Percentiles rank a stretch among this genome's conserved stretches.
Evolutionary conservation across 176 grass and related monocot genomes (phyloP).

Genomic region (Carex parvula): DNA sequence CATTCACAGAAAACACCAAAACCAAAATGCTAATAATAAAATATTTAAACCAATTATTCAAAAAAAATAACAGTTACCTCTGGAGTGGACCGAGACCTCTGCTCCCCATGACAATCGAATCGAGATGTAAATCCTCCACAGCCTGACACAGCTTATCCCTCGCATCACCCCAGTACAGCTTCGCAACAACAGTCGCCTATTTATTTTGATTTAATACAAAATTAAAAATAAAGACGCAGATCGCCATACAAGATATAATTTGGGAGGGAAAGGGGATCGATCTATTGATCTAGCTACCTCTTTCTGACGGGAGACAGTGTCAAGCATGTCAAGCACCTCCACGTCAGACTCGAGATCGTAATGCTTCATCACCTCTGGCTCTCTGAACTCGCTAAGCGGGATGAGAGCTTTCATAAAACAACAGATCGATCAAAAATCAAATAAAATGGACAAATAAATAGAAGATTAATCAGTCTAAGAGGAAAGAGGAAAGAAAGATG

Average conservation of each 20-base stretch:
- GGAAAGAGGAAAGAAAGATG: not conserved
- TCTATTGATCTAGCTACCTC: slow-evolving; percentile 34
- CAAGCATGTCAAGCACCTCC: slow-evolving; percentile 82
- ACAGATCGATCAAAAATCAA: not conserved
- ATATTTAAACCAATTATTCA: not conserved
- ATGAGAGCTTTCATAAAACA: slow-evolving; percentile 45
- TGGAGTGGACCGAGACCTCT: slow-evolving; percentile 76
- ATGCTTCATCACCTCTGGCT: slow-evolving; percentile 48
- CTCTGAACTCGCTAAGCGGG: slow-evolving; percentile 72
- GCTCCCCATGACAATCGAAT: slow-evolving; percentile 76
- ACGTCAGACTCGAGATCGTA: slow-evolving; percentile 53
- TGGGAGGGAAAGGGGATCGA: not conserved
- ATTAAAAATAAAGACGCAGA: not conserved
- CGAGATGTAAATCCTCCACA: slow-evolving; percentile 55
- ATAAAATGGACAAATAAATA: not conserved
- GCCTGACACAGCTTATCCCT: slow-evolving; percentile 87
- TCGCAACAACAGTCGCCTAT: slow-evolving; percentile 57
- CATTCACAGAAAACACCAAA: not conserved
- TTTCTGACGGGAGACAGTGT: slow-evolving; percentile 62
- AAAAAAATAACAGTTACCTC: slow-evolving; percentile 38
- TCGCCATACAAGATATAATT: not conserved
- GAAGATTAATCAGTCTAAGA: not conserved
- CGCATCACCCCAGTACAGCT: slow-evolving; percentile 92
- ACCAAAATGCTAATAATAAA: not conserved
- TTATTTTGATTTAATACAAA: slow-evolving; percentile 1